phyloP scores from a whole-genome alignment of 179 eudicot species.

The Heliamphora ciliata region DNA sequence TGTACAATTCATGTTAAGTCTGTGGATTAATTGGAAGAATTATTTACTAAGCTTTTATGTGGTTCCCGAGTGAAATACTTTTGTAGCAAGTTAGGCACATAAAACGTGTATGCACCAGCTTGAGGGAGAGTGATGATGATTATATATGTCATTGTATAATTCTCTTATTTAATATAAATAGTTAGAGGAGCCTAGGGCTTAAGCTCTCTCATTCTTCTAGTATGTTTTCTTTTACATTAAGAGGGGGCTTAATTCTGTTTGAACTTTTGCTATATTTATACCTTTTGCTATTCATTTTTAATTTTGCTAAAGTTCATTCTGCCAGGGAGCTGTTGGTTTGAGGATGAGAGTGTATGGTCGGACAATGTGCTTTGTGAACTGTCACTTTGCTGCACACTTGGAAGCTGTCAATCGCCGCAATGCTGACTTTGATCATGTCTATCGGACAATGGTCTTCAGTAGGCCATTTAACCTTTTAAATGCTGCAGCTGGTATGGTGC shows the following conservation, averaged over 20 bases:
- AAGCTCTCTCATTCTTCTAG: too few species aligned
- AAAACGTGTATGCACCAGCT: too few species aligned
- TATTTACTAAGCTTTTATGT: too few species aligned
- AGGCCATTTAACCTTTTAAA: slow-evolving; percentile 49
- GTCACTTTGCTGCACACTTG: slow-evolving; percentile 97
- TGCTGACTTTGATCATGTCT: slow-evolving; percentile 95
- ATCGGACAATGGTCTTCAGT: slow-evolving; percentile 74
- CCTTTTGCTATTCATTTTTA: slow-evolving; percentile 16
- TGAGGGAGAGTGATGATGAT: too few species aligned
- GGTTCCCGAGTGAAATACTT: too few species aligned
- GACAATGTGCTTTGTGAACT: slow-evolving; percentile 83
- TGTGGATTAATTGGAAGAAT: too few species aligned
- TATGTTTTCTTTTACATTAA: too few species aligned
- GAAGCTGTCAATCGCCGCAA: slow-evolving; percentile 92
- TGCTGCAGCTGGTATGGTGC: slow-evolving; percentile 67
- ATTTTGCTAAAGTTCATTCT: slow-evolving; percentile 22
- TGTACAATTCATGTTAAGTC: too few species aligned
- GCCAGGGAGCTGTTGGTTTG: slow-evolving; percentile 97
- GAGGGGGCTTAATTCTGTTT: background rate
- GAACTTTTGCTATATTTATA: background rate
- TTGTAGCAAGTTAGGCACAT: too few species aligned
- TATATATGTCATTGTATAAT: too few species aligned
- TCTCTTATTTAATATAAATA: too few species aligned
- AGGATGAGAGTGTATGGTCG: slow-evolving; percentile 88
- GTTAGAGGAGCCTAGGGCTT: too few species aligned